Evolutionary conservation across 371 early-diverging fungal genomes (phyloP).

Genomic region (Mucor circinelloides): DNA sequence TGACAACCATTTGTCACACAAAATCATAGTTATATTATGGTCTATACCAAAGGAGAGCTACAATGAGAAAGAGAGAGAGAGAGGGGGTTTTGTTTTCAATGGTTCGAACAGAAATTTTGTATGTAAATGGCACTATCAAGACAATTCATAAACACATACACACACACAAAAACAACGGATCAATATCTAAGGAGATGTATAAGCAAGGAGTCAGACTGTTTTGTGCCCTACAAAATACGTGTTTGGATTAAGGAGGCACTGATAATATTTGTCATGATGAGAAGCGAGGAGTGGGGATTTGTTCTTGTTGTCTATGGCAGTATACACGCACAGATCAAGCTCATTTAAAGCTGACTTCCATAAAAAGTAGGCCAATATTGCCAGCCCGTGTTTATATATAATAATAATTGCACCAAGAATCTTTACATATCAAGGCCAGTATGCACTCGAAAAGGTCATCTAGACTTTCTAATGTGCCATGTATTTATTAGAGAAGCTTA

Average conservation of each 20-base stretch:
- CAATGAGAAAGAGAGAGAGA: not conserved
- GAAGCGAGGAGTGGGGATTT: not conserved
- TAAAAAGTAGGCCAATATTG: not conserved
- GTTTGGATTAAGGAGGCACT: not conserved
- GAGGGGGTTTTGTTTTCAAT: not conserved
- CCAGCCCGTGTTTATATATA: not conserved
- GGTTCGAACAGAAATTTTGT: not conserved
- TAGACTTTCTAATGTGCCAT: not conserved
- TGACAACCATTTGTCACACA: not conserved
- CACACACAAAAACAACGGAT: not conserved
- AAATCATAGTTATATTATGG: too few relatives aligned
- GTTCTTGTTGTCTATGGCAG: not conserved
- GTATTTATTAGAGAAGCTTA: not conserved
- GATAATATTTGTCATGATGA: not conserved
- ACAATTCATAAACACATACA: not conserved
- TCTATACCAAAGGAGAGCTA: too few relatives aligned
- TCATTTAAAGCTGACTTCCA: not conserved
- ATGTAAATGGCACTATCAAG: not conserved
- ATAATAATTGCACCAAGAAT: not conserved
- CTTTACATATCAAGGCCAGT: too few relatives aligned
- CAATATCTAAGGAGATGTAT: not conserved
- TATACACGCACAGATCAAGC: not conserved
- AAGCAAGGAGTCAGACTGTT: not conserved
- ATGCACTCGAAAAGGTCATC: too few relatives aligned
- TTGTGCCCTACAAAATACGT: not conserved